Conservation (phyloP, 805 yeast species). For the Kodamaea neixiangensis region DNA sequence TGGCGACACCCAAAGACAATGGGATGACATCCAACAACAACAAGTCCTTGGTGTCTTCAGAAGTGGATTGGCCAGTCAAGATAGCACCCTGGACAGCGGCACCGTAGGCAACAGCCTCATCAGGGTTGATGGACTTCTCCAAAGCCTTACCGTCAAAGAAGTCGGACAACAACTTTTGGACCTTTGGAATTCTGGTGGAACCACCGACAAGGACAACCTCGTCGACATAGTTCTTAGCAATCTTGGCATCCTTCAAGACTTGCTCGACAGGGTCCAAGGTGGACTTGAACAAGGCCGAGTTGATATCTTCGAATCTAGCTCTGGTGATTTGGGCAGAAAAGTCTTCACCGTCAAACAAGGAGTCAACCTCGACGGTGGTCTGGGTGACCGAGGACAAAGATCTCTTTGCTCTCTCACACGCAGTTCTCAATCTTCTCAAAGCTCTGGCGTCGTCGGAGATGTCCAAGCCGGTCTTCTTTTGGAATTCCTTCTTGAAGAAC, state of each 20-base stretch:
- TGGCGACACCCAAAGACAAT: conserved; percentile 52
- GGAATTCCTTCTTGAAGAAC: conserved; percentile 47
- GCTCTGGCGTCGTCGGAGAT: conserved; percentile 51
- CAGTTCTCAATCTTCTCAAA: conserved; percentile 53
- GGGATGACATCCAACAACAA: conserved; percentile 53
- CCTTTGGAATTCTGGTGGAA: conserved; percentile 54
- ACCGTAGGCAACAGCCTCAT: conserved; percentile 55
- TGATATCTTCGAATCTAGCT: conserved; percentile 53
- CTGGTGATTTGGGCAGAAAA: conserved; percentile 51
- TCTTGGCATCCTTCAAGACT: conserved; percentile 49
- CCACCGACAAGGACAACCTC: conserved; percentile 54
- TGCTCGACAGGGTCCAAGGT: conserved; percentile 53
- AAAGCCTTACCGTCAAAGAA: conserved; percentile 52
- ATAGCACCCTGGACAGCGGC: conserved; percentile 54
- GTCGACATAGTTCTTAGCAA: conserved; percentile 42
- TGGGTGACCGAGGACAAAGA: conserved; percentile 51
- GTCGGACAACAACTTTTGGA: conserved; percentile 51
- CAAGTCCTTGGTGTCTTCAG: conserved; percentile 52
- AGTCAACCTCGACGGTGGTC: conserved; percentile 52
- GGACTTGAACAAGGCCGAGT: conserved; percentile 51
- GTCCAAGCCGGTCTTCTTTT: conserved; percentile 49
- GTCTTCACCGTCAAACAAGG: conserved; percentile 52
- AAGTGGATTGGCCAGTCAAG: conserved; percentile 51
- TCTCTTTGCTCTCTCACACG: conserved; percentile 56
- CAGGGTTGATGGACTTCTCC: conserved; percentile 52